A percentile compares a stretch with the other conserved stretches of the same genome.
Evolutionary conservation across 2,329 filamentous ascomycete species (phyloP).

Genomic region (Colletotrichum spaethianum): DNA sequence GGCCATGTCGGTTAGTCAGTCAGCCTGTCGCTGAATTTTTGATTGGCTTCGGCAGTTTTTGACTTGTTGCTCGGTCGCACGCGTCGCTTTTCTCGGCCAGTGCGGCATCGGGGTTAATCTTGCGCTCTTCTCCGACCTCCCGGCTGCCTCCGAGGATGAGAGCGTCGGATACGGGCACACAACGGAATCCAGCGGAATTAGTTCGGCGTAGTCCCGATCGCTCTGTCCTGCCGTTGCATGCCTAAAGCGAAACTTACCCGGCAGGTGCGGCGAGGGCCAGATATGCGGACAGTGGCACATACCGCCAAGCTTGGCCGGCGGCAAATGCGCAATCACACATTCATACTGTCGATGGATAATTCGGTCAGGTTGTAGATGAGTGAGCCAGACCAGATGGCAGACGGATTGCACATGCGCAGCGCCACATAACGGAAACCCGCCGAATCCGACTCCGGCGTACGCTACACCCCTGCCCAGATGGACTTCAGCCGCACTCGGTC

Average conservation of each 20-base stretch:
- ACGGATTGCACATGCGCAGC: not conserved
- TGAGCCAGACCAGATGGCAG: not conserved
- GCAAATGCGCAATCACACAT: not conserved
- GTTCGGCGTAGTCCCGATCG: not conserved
- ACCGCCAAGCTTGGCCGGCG: not conserved
- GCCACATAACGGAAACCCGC: not conserved
- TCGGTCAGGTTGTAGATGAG: not conserved
- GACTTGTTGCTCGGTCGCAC: not conserved
- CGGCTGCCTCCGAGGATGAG: not conserved
- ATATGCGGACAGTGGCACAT: not conserved
- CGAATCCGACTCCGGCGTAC: not conserved
- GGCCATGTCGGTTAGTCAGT: not conserved
- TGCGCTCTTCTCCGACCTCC: no score
- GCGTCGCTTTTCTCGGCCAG: not conserved
- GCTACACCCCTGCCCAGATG: not conserved
- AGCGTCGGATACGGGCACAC: not conserved
- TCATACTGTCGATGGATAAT: not conserved
- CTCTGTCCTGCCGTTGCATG: not conserved
- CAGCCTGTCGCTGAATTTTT: not conserved
- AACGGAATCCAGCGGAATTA: not conserved
- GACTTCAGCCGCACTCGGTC: not conserved
- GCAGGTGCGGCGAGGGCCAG: not conserved
- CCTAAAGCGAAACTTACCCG: no score
- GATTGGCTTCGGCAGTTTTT: not conserved
- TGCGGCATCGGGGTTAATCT: conserved; percentile 3